Conservation (phyloP, 1,284 basidiomycete species). For the Sporisorium graminicola region DNA sequence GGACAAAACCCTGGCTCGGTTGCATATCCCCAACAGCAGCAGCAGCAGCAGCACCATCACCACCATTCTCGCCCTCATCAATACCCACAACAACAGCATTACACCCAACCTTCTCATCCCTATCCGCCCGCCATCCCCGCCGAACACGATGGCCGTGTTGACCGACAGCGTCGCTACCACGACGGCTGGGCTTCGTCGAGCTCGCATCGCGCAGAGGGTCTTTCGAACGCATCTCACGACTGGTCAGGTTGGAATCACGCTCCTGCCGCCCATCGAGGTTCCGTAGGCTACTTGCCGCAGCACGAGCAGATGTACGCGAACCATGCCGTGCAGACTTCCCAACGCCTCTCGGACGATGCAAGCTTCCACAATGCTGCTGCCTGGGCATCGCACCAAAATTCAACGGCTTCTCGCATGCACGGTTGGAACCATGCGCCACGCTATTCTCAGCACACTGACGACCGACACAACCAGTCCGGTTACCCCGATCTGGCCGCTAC, state of each 20-base stretch:
- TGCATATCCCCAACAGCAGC: conserved; percentile 4
- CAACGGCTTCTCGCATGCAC: conserved; percentile 11
- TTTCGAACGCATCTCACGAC: conserved; percentile 14
- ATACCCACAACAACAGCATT: conserved; percentile 15
- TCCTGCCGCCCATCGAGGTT: conserved; percentile 19
- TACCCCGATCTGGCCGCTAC: conserved; percentile 19
- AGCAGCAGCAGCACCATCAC: conserved; percentile 10
- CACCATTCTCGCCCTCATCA: conserved; percentile 15
- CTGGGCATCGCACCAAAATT: conserved; percentile 14
- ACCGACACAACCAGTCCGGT: conserved; percentile 4
- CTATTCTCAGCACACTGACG: conserved; percentile 21
- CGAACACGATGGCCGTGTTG: conserved; percentile 8
- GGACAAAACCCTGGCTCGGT: conserved; percentile 7
- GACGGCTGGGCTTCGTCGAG: conserved; percentile 22
- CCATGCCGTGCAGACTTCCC: conserved; percentile 11
- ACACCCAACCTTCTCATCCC: conserved; percentile 12
- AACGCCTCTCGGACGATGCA: conserved; percentile 32
- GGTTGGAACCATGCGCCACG: conserved; percentile 16
- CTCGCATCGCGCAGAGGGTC: conserved; percentile 24
- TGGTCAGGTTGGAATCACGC: conserved; percentile 31
- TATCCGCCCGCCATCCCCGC: conserved; percentile 10
- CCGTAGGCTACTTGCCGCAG: conserved; percentile 19
- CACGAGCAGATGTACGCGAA: conserved; percentile 13
- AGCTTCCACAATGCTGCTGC: conserved; percentile 7
- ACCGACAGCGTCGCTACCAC: conserved; percentile 18